phyloP scores from a whole-genome alignment of 2,329 filamentous ascomycete genomes.

The Epicoccum nigrum region DNA sequence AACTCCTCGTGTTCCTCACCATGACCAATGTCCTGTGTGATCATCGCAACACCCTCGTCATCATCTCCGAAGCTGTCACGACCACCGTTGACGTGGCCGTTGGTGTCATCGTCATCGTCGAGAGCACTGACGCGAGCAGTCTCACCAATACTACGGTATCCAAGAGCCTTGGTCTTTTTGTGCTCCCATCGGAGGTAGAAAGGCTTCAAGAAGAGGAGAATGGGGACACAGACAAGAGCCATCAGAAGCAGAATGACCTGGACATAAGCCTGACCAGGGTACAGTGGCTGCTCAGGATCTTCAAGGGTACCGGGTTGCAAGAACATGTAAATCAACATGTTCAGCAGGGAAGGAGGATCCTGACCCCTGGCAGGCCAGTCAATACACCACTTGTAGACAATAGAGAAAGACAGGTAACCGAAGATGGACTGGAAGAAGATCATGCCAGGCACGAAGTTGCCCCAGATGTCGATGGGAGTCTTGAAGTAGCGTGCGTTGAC shows the following conservation, averaged over 20 bases:
- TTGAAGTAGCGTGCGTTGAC: slow-evolving; percentile 96
- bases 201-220: slow-evolving; percentile 93
- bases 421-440: slow-evolving; percentile 99
- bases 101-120: slow-evolving; percentile 76
- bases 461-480: slow-evolving; percentile 93
- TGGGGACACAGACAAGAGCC: slow-evolving; percentile 84
- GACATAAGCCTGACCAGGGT: slow-evolving; percentile 74
- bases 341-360: slow-evolving; percentile 84
- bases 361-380: slow-evolving; percentile 75
- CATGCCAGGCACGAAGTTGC: slow-evolving; percentile 97
- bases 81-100: slow-evolving; percentile 62
- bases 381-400: slow-evolving; percentile 95
- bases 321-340: slow-evolving; percentile 99
- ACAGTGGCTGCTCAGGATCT: slow-evolving; percentile 67
- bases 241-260: slow-evolving; percentile 81
- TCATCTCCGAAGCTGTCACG: slow-evolving; percentile 75
- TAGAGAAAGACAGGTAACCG: slow-evolving; percentile 90
- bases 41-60: slow-evolving; percentile 83
- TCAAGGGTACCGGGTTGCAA: slow-evolving; percentile 79
- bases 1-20: slow-evolving; percentile 93
- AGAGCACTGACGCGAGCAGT: slow-evolving; percentile 85
- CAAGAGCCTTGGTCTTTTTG: slow-evolving; percentile 83
- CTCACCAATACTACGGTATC: slow-evolving; percentile 93
- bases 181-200: slow-evolving; percentile 94
- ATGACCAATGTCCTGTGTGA: slow-evolving; percentile 76